phyloP scores from a whole-genome alignment of 352 stramenopile species.

The Pythium rhizo-oryzae region DNA sequence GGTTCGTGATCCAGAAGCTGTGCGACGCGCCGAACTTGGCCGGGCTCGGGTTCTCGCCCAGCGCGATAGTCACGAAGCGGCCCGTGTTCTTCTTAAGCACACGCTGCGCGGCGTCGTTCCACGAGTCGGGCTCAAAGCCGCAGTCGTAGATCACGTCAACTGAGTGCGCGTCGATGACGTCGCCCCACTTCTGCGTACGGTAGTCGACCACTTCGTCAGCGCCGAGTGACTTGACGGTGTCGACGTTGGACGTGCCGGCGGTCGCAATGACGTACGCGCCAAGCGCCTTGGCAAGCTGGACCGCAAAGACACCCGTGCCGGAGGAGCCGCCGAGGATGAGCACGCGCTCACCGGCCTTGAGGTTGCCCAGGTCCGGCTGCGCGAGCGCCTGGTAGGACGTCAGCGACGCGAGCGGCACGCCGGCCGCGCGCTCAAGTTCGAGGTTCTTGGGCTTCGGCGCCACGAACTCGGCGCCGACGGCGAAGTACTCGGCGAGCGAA shows the following conservation, averaged over 20 bases:
- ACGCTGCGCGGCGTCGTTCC: conserved; percentile 38
- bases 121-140: conserved; percentile 27
- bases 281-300: conserved; percentile 45
- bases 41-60: conserved; percentile 41
- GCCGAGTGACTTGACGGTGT: conserved; percentile 39
- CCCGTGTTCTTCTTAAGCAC: conserved; percentile 36
- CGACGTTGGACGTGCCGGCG: conserved; percentile 37
- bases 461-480: conserved; percentile 32
- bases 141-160: conserved; percentile 30
- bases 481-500: conserved; percentile 47
- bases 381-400: conserved; percentile 42
- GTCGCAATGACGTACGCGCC: conserved; percentile 34
- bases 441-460: conserved; percentile 45
- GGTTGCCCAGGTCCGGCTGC: conserved; percentile 24
- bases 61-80: conserved; percentile 37
- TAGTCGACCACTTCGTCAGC: conserved; percentile 55
- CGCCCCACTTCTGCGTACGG: conserved; percentile 33
- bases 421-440: conserved; percentile 42
- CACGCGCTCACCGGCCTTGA: conserved; percentile 21
- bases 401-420: conserved; percentile 31
- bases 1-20: conserved; percentile 6
- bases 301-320: conserved; percentile 36
- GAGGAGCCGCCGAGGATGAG: conserved; percentile 16
- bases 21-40: conserved; percentile 50
- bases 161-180: conserved; percentile 8